A percentile compares a stretch with the other conserved stretches of the same genome.
Evolutionary conservation across 306 rosid species (phyloP).

Genomic region (Cicer bijugum): DNA sequence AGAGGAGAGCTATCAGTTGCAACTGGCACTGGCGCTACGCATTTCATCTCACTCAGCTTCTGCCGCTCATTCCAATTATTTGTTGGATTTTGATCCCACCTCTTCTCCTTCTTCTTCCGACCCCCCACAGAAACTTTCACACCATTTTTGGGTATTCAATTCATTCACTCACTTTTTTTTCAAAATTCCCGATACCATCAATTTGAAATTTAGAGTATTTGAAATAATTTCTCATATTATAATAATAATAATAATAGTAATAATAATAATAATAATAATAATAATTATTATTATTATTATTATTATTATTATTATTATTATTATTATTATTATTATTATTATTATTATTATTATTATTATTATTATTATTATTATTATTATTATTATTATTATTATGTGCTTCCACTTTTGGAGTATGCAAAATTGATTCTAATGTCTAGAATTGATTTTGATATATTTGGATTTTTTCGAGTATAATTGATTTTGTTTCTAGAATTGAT

Average conservation of each 20-base stretch:
- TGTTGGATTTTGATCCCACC: constrained; percentile 29
- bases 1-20: constrained; percentile 60
- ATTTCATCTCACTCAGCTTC: constrained; percentile 48
- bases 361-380: no score
- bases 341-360: not conserved
- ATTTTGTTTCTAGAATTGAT: no score
- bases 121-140: constrained; percentile 43
- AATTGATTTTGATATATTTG: no score
- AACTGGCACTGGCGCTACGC: constrained; percentile 58
- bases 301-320: no score
- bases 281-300: not conserved
- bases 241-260: not conserved
- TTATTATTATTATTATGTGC: not conserved
- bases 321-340: not conserved
- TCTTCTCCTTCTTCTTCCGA: constrained; percentile 29
- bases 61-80: constrained; percentile 42
- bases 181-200: not conserved
- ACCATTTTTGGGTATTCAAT: constrained; percentile 53
- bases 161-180: not conserved
- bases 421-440: no score
- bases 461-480: no score
- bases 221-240: not conserved
- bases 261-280: not conserved
- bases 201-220: not conserved
- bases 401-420: no score